These are phyloP conservation scores for Sporobolomyces pararoseus DNA, from an alignment of 768 basidiomycete species.

Conservation along the genomic window DNA sequence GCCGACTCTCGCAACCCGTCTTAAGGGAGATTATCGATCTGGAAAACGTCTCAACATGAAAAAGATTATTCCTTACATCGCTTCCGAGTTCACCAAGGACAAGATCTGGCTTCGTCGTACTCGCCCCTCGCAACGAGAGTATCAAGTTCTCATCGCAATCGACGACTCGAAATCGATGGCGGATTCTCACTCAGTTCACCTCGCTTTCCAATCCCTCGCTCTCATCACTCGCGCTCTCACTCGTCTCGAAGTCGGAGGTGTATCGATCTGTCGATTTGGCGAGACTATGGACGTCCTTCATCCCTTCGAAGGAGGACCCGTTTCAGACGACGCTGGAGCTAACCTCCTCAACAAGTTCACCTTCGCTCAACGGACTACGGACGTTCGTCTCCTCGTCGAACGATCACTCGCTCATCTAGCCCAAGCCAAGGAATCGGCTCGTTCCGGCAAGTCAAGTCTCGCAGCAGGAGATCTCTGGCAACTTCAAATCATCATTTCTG, in stretches of 20 bases:
- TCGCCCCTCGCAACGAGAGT: conserved; percentile 86
- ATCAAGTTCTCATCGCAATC: conserved; percentile 87
- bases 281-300: conserved; percentile 81
- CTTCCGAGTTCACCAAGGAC: conserved; percentile 98
- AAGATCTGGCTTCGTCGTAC: conserved; percentile 97
- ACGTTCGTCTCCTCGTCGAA: conserved; percentile 77
- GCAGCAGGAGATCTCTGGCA: conserved; percentile 88
- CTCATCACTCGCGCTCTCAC: conserved; percentile 84
- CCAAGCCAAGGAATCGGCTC: conserved; percentile 64
- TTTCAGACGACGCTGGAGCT: conserved; percentile 74
- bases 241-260: conserved; percentile 90
- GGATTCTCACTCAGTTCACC: conserved; percentile 81
- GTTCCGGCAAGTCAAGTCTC: conserved; percentile 54
- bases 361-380: conserved; percentile 84
- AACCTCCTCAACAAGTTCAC: conserved; percentile 77
- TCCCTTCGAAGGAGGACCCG: conserved; percentile 73
- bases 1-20: conserved; percentile 85
- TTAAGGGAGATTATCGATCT: conserved; percentile 94
- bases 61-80: conserved; percentile 95
- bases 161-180: conserved; percentile 98
- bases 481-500: conserved; percentile 94
- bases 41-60: conserved; percentile 99
- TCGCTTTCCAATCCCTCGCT: conserved; percentile 89
- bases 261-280: conserved; percentile 87
- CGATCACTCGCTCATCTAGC: conserved; percentile 58